phyloP scores from a whole-genome alignment of 164 flowering plant genomes.

The Kalanchoe fedtschenkoi region DNA sequence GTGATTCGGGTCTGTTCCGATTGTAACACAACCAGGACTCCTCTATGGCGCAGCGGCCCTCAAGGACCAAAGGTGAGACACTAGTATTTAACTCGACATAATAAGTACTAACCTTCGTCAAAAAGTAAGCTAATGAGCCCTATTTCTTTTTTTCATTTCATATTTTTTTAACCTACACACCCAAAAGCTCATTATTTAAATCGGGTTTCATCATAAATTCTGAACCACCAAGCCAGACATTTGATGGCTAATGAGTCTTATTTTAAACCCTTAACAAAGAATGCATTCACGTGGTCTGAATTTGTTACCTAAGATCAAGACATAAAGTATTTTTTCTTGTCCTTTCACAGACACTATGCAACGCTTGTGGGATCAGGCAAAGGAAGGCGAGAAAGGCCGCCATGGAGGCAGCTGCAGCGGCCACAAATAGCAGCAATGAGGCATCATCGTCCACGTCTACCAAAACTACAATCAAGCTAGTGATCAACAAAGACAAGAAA shows the following conservation, averaged over 20 bases:
- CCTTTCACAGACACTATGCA: conserved; percentile 62
- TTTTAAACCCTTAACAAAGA: too few relatives aligned
- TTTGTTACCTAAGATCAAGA: background rate
- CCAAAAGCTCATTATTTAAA: too few relatives aligned
- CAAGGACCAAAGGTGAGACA: conserved; percentile 72
- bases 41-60: conserved; percentile 67
- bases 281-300: too few relatives aligned
- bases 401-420: conserved; percentile 45
- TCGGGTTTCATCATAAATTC: too few relatives aligned
- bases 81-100: background rate
- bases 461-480: conserved; percentile 1
- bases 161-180: too few relatives aligned
- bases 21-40: conserved; percentile 60
- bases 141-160: background rate
- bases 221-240: too few relatives aligned
- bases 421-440: conserved; percentile 30
- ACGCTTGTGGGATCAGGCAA: conserved; percentile 85
- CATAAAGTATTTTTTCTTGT: background rate
- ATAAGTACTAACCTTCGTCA: background rate
- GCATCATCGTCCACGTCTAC: conserved; percentile 3
- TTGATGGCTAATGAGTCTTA: too few relatives aligned
- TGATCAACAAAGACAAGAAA: conserved; percentile 1
- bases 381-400: conserved; percentile 62
- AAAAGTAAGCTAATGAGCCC: background rate
- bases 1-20: conserved; percentile 53